Evolutionary conservation across 768 basidiomycete species (phyloP), one percentile per base, ranked within the genome.

Genomic region (Amyloporia xantha): DNA sequence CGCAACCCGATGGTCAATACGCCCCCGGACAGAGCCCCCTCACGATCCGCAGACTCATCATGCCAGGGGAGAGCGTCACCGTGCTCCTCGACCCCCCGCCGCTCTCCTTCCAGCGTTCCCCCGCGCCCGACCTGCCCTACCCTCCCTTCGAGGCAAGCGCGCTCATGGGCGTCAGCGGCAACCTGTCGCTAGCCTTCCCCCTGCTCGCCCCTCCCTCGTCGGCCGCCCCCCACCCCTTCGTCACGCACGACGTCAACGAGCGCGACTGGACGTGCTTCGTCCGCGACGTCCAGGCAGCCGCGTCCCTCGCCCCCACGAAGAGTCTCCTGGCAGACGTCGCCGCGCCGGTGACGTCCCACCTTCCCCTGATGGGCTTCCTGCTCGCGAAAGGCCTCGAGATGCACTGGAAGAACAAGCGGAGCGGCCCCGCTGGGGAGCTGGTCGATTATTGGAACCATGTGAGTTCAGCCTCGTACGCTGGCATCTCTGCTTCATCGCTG

Each of bases 371-470:
- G 6, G 19, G 9, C 9, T 6, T 6, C 38, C 41, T 44, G 20
- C 5, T 52, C 4, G 21, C 28, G 15, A 39, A 43, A 11, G 51
- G 40, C 36, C 20, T 52, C 27, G 30, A 48, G 17, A 25, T 33
- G 19, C 43, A 45, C 33, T 24, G 47, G 24, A 43, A 49, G 28
- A 27, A 43, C 26, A 50, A 49, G 35, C 35, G 41, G 23, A 43
- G 47, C 0, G 54, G 54, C 2, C 67, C 69, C 2, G 73, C 72
- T 27, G 68, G 65, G 17, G 66, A 71, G 10, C 44, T 73, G 1
- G 58, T 78, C 10, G 70, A 71, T 45, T 59, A 61, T 41, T 78
- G 76, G 77, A 78, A 78, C 50, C 69, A 74, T 27, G 76, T 76
- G 13, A 42, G 70, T 60, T 25, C 6, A 10, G 10, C 24, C 6